phyloP scores from a whole-genome alignment of 768 basidiomycete genomes.

The Podaxis pistillaris region DNA sequence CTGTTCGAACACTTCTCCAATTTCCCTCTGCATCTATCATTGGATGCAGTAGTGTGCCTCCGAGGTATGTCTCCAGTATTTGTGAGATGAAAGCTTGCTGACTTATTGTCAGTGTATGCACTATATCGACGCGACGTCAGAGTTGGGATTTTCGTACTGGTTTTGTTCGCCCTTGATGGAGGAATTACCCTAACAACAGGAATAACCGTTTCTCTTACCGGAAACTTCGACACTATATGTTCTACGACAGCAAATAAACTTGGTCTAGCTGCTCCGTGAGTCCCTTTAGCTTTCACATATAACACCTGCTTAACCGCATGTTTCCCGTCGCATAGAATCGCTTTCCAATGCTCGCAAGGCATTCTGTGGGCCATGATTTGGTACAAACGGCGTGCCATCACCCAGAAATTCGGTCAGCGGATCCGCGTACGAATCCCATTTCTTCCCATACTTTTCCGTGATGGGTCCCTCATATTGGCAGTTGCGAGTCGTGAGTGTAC shows the following conservation, averaged over 20 bases:
- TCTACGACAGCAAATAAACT: background rate
- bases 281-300: background rate
- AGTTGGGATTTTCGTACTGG: background rate
- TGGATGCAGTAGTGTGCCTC: background rate
- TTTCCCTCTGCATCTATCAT: background rate
- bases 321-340: background rate
- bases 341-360: background rate
- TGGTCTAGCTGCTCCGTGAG: background rate
- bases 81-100: background rate
- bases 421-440: background rate
- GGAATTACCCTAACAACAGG: background rate
- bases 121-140: background rate
- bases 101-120: background rate
- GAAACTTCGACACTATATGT: background rate
- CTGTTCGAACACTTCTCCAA: background rate
- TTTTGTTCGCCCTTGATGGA: background rate
- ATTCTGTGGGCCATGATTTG: background rate
- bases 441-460: background rate
- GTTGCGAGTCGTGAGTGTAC: background rate
- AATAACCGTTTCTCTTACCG: background rate
- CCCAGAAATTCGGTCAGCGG: background rate
- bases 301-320: no score
- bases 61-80: conserved; percentile 1
- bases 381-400: background rate
- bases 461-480: background rate